phyloP scores from a whole-genome alignment of 2,329 filamentous ascomycete species.

The Calonectria henricotiae region DNA sequence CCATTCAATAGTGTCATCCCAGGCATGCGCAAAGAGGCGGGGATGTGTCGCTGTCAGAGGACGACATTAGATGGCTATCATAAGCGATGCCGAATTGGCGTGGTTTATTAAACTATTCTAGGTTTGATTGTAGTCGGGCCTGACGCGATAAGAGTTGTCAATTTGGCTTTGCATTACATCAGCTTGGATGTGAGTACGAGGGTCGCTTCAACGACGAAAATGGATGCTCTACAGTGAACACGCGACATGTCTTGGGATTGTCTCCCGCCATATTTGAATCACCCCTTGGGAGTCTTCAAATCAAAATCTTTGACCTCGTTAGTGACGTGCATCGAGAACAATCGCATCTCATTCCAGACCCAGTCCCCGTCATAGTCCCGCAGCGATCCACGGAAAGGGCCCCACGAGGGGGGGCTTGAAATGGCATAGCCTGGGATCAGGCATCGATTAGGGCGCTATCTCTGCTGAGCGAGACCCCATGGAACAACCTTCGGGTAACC shows the following conservation, averaged over 20 bases:
- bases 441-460: slow-evolving; percentile 37
- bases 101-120: background rate
- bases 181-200: background rate
- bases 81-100: background rate
- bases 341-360: slow-evolving; percentile 27
- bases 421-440: slow-evolving; percentile 39
- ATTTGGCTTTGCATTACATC: slow-evolving; percentile 5
- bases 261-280: background rate
- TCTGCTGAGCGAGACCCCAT: slow-evolving; percentile 27
- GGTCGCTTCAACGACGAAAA: background rate
- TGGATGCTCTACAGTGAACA: slow-evolving; percentile 11
- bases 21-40: slow-evolving; percentile 2
- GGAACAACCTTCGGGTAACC: slow-evolving; percentile 16
- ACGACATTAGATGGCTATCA: slow-evolving; percentile 1
- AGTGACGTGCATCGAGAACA: slow-evolving; percentile 20
- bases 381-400: slow-evolving; percentile 24
- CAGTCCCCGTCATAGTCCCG: slow-evolving; percentile 26
- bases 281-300: slow-evolving; percentile 4
- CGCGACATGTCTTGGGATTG: slow-evolving; percentile 23
- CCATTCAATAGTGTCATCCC: slow-evolving; percentile 15
- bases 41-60: background rate
- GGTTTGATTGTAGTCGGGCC: slow-evolving; percentile 20
- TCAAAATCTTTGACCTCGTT: background rate
- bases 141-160: slow-evolving; percentile 10
- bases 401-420: slow-evolving; percentile 34